These are phyloP conservation scores for Durusdinium trenchii DNA, from an alignment of 73 alveolate species.

Conservation along the genomic window DNA sequence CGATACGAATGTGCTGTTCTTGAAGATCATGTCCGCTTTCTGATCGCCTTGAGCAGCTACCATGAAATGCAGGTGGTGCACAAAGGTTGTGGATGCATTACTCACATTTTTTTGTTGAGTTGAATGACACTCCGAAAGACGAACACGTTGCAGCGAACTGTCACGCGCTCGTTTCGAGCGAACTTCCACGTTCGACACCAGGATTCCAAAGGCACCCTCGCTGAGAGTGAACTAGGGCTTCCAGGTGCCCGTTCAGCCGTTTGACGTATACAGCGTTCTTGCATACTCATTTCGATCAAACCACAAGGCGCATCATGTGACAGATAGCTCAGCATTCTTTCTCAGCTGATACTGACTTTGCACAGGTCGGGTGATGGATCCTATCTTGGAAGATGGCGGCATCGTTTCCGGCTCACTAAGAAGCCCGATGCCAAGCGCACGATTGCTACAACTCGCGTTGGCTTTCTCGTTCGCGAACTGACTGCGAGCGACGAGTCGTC, in stretches of 20 bases:
- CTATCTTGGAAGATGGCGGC: conserved; percentile 87
- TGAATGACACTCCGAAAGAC: background rate
- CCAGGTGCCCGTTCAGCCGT: background rate
- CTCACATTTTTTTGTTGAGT: background rate
- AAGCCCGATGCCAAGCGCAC: no score
- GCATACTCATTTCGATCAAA: no score
- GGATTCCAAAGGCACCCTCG: conserved; percentile 94
- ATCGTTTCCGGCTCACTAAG: conserved; percentile 46
- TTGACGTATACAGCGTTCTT: background rate
- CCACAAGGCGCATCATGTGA: background rate
- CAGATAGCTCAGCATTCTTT: background rate
- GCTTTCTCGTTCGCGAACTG: no score
- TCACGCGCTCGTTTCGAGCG: no score
- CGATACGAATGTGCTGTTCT: no score
- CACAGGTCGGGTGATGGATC: conserved; percentile 76
- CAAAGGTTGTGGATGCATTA: no score
- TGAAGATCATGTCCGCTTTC: no score
- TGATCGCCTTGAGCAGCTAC: no score
- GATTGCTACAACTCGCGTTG: no score
- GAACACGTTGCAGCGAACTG: no score
- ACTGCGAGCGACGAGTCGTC: background rate
- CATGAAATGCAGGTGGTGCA: no score
- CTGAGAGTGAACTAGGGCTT: conserved; percentile 63
- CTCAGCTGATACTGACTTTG: background rate
- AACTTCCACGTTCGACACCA: background rate